Conservation (phyloP, 1,284 basidiomycete genomes). For the Kwoniella shivajii region DNA sequence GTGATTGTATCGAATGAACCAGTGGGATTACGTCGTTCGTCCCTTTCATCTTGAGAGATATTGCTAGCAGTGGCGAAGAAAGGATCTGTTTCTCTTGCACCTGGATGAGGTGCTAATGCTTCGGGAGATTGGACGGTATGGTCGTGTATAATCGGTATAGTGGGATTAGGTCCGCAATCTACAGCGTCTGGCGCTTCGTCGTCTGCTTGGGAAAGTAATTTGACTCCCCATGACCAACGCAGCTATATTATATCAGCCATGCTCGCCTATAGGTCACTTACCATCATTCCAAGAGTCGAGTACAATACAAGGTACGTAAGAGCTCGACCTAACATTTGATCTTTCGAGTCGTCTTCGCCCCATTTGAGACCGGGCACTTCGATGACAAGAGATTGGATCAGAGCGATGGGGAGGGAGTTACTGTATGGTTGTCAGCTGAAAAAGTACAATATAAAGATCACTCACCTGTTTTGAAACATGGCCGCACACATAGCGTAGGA, state of each 20-base stretch:
- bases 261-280: constrained; percentile 52
- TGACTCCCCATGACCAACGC: constrained; percentile 87
- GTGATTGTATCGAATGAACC: constrained; percentile 8
- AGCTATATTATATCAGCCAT: constrained; percentile 57
- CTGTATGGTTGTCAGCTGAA: constrained; percentile 61
- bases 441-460: neutral
- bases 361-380: constrained; percentile 82
- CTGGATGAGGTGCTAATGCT: constrained; percentile 30
- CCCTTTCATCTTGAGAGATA: constrained; percentile 28
- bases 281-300: constrained; percentile 90
- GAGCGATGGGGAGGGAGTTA: constrained; percentile 88
- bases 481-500: constrained; percentile 78
- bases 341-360: constrained; percentile 75
- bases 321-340: constrained; percentile 88
- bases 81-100: constrained; percentile 42
- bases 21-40: constrained; percentile 13
- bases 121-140: constrained; percentile 36
- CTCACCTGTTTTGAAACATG: constrained; percentile 55
- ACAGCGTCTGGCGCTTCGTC: constrained; percentile 51
- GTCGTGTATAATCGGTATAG: constrained; percentile 6
- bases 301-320: constrained; percentile 90
- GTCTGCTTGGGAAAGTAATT: constrained; percentile 72
- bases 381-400: constrained; percentile 73
- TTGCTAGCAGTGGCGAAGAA: constrained; percentile 32
- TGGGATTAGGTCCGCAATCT: constrained; percentile 13